A percentile compares a stretch with the other conserved stretches of the same genome.
phyloP scores from a whole-genome alignment of 2,329 filamentous ascomycete genomes.

The Rhexocercosporidium sp. region DNA sequence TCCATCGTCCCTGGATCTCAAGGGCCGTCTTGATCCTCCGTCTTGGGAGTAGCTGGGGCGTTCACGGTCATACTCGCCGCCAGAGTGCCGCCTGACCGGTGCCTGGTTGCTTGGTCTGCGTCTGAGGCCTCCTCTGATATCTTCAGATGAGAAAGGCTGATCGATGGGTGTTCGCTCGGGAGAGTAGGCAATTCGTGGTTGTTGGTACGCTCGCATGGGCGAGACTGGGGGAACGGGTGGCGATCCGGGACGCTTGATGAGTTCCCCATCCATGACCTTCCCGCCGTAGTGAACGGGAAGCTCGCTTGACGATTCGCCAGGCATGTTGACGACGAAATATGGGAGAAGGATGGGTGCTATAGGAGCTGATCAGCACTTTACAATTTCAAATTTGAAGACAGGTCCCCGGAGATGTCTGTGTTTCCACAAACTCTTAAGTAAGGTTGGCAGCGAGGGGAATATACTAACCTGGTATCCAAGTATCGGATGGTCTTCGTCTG shows the following conservation, averaged over 20 bases:
- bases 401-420: background rate
- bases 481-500: conserved; percentile 24
- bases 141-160: conserved; percentile 11
- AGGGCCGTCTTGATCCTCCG: conserved; percentile 20
- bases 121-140: conserved; percentile 29
- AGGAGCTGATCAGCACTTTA: background rate
- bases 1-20: conserved; percentile 30
- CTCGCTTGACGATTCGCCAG: conserved; percentile 30
- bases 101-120: conserved; percentile 29
- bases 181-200: conserved; percentile 23
- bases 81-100: conserved; percentile 25
- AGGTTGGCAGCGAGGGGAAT: too few species aligned
- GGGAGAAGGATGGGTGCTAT: conserved; percentile 20
- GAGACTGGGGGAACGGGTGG: conserved; percentile 20
- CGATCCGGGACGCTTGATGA: conserved; percentile 29
- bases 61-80: conserved; percentile 29
- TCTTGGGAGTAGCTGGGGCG: conserved; percentile 24
- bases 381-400: background rate
- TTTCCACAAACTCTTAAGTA: background rate
- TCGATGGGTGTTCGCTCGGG: conserved; percentile 33
- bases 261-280: conserved; percentile 31
- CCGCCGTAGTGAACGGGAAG: conserved; percentile 31
- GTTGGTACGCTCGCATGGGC: conserved; percentile 27
- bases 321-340: conserved; percentile 24
- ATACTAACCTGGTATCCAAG: conserved; percentile 20